These are phyloP conservation scores for Rosa rugosa DNA, from an alignment of 306 rosid genomes.

Conservation along the genomic window DNA sequence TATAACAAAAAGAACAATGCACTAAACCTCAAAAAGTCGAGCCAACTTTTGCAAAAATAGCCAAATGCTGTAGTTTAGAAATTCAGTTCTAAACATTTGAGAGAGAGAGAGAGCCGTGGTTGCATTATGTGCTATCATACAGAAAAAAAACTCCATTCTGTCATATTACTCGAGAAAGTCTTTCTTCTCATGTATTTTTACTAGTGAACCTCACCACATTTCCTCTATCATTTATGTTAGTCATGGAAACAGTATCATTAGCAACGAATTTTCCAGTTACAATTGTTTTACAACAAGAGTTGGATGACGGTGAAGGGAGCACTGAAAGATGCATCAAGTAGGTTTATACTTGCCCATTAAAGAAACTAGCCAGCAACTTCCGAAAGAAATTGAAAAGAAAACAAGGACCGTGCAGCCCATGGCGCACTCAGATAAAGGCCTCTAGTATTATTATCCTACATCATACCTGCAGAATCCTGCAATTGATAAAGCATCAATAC, in stretches of 20 bases:
- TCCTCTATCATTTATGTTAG: neutral
- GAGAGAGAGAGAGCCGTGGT: neutral
- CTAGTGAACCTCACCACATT: neutral
- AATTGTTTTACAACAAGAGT: neutral
- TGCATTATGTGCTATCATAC: neutral
- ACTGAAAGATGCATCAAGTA: neutral
- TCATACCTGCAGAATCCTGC: conserved; percentile 85
- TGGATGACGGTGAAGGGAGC: neutral
- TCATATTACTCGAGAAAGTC: neutral
- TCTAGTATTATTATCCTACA: neutral
- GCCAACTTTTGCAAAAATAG: neutral
- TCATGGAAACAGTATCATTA: neutral
- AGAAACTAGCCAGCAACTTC: neutral
- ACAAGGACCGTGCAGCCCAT: neutral
- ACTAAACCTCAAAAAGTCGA: neutral
- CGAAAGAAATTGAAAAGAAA: neutral
- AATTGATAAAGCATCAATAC: conserved; percentile 93
- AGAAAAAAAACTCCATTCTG: neutral
- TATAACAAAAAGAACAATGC: neutral
- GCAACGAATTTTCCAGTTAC: neutral
- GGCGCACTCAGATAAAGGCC: conserved; percentile 10
- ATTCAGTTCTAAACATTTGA: neutral
- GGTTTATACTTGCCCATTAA: neutral
- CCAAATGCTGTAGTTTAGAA: neutral
- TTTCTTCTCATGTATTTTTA: neutral